These are phyloP conservation scores for Eruca vesicaria DNA, from an alignment of 441 rosid genomes.

Conservation along the genomic window DNA sequence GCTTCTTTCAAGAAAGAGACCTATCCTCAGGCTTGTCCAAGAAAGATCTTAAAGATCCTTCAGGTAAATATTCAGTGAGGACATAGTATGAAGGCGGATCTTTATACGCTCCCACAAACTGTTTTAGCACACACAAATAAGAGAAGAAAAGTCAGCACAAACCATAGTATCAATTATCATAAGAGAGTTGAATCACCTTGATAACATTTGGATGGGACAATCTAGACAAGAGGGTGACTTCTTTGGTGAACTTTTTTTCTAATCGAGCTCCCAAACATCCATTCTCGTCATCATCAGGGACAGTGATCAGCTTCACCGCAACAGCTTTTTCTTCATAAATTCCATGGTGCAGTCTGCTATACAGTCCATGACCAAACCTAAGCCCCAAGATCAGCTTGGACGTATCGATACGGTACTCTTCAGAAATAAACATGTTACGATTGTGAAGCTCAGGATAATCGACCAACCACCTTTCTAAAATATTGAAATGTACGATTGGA, in stretches of 20 bases:
- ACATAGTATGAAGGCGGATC: constrained; percentile 83
- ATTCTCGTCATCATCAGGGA: constrained; percentile 84
- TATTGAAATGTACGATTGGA: not conserved
- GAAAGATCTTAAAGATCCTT: constrained; percentile 93
- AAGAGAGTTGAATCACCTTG: constrained; percentile 51
- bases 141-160: not conserved
- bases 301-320: constrained; percentile 88
- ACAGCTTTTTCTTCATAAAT: constrained; percentile 86
- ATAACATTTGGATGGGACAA: constrained; percentile 79
- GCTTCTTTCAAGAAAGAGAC: constrained; percentile 58
- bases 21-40: constrained; percentile 86
- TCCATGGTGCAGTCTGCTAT: constrained; percentile 92
- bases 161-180: not conserved
- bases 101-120: constrained; percentile 93
- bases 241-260: constrained; percentile 82
- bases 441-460: not conserved
- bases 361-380: constrained; percentile 90
- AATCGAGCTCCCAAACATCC: constrained; percentile 62
- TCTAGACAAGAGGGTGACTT: constrained; percentile 78
- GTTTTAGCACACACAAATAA: constrained; percentile 21
- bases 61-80: constrained; percentile 84
- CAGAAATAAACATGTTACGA: too few species aligned
- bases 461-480: not conserved
- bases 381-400: constrained; percentile 87
- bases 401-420: constrained; percentile 71